These are phyloP conservation scores for Xylaria sp. DNA, from an alignment of 2,329 filamentous ascomycete genomes.

Conservation along the genomic window DNA sequence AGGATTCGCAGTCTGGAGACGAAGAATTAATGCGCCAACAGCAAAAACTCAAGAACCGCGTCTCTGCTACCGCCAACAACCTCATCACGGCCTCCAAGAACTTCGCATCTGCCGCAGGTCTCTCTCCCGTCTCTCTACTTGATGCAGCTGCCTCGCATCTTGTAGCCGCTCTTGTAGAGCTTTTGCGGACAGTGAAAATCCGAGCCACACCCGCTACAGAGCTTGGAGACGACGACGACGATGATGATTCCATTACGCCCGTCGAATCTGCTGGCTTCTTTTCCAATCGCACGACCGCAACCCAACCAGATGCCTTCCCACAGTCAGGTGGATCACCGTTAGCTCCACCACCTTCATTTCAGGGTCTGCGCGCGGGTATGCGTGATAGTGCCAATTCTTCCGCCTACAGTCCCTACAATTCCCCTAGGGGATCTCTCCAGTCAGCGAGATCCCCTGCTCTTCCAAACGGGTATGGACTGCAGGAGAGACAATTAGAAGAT, in stretches of 20 bases:
- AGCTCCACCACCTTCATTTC: conserved; percentile 61
- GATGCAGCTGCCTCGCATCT: conserved; percentile 94
- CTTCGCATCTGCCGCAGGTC: conserved; percentile 78
- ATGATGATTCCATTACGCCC: conserved; percentile 69
- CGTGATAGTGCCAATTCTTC: conserved; percentile 72
- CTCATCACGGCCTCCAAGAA: conserved; percentile 95
- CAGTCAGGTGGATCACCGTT: conserved; percentile 48
- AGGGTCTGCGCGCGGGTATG: conserved; percentile 57
- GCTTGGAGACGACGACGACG: conserved; percentile 78
- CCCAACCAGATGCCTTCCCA: conserved; percentile 43
- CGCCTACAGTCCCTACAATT: conserved; percentile 74
- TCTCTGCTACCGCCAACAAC: conserved; percentile 94
- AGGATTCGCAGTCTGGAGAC: conserved; percentile 59
- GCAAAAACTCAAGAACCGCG: conserved; percentile 75
- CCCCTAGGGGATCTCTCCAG: conserved; percentile 63
- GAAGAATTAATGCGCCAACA: conserved; percentile 63
- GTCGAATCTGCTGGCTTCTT: conserved; percentile 74
- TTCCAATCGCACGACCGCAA: conserved; percentile 57
- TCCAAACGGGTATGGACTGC: conserved; percentile 49
- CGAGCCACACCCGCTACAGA: conserved; percentile 75
- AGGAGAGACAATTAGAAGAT: conserved; percentile 53
- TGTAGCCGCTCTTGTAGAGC: conserved; percentile 82
- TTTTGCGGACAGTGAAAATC: conserved; percentile 84
- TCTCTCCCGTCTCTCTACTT: conserved; percentile 90
- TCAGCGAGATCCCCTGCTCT: conserved; percentile 41